Percentiles rank a stretch among this genome's conserved stretches.
Evolutionary conservation across 164 flowering plant genomes (phyloP).

Genomic region (Dillenia suffruticosa): DNA sequence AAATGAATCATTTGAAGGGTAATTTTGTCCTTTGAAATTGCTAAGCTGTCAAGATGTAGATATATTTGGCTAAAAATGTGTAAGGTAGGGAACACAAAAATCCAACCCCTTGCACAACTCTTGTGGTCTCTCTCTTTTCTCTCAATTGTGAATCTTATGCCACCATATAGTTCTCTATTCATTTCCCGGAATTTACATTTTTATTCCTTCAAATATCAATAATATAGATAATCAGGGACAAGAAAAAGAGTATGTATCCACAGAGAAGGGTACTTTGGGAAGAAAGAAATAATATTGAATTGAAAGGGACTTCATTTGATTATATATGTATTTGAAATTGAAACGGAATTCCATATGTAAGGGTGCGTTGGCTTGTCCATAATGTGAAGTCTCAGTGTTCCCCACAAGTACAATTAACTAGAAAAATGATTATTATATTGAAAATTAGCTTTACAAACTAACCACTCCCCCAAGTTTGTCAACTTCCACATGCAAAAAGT

Average conservation of each 20-base stretch:
- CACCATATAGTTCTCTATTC: background rate
- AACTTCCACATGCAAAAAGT: slow-evolving; percentile 39
- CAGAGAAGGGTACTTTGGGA: slow-evolving; percentile 12
- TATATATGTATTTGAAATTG: background rate
- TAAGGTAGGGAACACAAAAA: slow-evolving; percentile 20
- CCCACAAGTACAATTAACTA: slow-evolving; percentile 16
- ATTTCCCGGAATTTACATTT: background rate
- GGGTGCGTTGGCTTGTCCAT: slow-evolving; percentile 9
- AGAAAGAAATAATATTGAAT: background rate
- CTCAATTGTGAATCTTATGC: slow-evolving; percentile 15
- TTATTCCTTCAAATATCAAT: background rate
- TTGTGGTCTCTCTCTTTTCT: slow-evolving; percentile 13
- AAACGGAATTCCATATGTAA: slow-evolving; percentile 29
- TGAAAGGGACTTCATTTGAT: too few relatives aligned
- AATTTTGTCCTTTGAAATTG: slow-evolving; percentile 5
- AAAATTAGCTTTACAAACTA: slow-evolving; percentile 15
- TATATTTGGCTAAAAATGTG: slow-evolving; percentile 11
- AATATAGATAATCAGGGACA: background rate
- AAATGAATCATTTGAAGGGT: background rate
- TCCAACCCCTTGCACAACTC: slow-evolving; percentile 29
- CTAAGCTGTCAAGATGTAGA: background rate
- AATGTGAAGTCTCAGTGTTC: slow-evolving; percentile 10
- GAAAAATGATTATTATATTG: slow-evolving; percentile 5
- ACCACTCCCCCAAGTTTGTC: slow-evolving; percentile 33
- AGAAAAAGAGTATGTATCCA: background rate